These are phyloP conservation scores for Crepidotus variabilis DNA, from an alignment of 768 basidiomycete species.

Conservation along the genomic window DNA sequence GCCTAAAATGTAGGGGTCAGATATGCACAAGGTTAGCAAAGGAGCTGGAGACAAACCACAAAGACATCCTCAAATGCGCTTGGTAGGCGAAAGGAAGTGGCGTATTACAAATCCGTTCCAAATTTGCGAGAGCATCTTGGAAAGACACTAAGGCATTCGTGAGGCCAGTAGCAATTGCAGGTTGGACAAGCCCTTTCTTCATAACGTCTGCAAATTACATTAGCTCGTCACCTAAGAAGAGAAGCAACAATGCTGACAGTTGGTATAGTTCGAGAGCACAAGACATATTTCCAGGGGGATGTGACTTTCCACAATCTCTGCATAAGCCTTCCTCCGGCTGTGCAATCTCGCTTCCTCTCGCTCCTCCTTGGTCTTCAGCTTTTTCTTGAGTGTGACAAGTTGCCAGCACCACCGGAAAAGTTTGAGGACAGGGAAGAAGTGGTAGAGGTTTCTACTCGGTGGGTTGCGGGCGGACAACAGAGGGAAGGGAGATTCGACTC, in stretches of 20 bases:
- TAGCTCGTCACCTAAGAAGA: conserved; percentile 13
- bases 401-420: conserved; percentile 38
- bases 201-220: conserved; percentile 26
- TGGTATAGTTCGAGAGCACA: conserved; percentile 41
- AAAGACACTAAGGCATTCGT: conserved; percentile 41
- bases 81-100: conserved; percentile 72
- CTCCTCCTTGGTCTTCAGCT: conserved; percentile 5
- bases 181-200: conserved; percentile 38
- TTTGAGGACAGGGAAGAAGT: conserved; percentile 54
- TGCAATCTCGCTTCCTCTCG: not conserved
- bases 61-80: conserved; percentile 59
- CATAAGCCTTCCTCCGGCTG: conserved; percentile 14
- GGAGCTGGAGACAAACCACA: conserved; percentile 43
- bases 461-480: conserved; percentile 59
- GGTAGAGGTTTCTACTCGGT: conserved; percentile 43
- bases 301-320: conserved; percentile 49
- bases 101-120: conserved; percentile 62
- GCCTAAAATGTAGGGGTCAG: conserved; percentile 22
- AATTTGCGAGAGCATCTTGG: conserved; percentile 55
- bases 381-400: conserved; percentile 7
- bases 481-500: conserved; percentile 20
- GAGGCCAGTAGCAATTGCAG: conserved; percentile 52
- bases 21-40: conserved; percentile 42
- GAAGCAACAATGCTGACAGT: conserved; percentile 16
- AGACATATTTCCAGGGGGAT: conserved; percentile 57